phyloP scores from a whole-genome alignment of 768 basidiomycete genomes.

The Royoungia palumana region DNA sequence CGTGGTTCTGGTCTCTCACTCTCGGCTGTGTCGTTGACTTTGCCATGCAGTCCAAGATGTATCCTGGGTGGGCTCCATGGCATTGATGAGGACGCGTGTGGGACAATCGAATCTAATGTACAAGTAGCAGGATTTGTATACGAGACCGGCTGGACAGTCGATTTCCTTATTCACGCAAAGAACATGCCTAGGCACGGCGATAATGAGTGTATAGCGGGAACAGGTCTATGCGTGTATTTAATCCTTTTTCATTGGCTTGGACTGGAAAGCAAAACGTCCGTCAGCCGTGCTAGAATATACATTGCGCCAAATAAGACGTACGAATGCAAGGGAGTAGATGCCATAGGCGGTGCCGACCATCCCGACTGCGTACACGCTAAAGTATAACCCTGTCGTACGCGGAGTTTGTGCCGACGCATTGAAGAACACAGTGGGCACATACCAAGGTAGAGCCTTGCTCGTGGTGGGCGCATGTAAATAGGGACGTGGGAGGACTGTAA shows the following conservation, averaged over 20 bases:
- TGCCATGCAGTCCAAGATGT: constrained; percentile 76
- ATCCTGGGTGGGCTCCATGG: constrained; percentile 88
- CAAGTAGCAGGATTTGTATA: not conserved
- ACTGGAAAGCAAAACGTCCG: constrained; percentile 9
- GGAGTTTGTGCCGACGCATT: not conserved
- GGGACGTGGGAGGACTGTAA: constrained; percentile 41
- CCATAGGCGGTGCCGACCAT: constrained; percentile 53
- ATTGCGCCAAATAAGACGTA: constrained; percentile 22
- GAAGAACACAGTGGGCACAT: constrained; percentile 4
- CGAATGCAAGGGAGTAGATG: constrained; percentile 44
- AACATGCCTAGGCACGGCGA: constrained; percentile 1
- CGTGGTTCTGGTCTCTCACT: constrained; percentile 16
- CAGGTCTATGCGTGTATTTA: constrained; percentile 21
- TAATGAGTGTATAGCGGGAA: constrained; percentile 4
- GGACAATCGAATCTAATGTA: not conserved
- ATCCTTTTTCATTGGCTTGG: constrained; percentile 28
- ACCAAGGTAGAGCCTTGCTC: constrained; percentile 67
- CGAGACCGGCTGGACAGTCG: not conserved
- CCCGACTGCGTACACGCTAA: constrained; percentile 50
- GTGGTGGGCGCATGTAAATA: constrained; percentile 58
- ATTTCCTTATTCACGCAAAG: not conserved
- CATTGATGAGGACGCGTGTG: constrained; percentile 36
- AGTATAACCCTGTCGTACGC: constrained; percentile 52
- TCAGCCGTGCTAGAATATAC: not conserved
- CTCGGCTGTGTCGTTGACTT: not conserved